Evolutionary conservation across 2,329 filamentous ascomycete species (phyloP), one percentile per base, ranked within the genome.

Genomic region (Cladosporium oxysporum): DNA sequence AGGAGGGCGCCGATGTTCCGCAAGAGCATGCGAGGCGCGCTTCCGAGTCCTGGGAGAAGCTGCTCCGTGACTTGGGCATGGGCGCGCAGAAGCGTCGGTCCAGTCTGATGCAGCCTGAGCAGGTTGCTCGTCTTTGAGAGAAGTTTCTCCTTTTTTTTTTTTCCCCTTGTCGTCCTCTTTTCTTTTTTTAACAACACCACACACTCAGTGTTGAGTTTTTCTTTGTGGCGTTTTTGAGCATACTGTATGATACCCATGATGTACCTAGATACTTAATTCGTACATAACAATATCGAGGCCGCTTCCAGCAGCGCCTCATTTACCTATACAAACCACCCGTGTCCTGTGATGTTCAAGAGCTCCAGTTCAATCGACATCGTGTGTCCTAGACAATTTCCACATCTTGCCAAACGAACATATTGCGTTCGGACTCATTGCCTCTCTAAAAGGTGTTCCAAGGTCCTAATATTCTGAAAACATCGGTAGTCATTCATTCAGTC

Each of bases 1-100:
- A 88, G 66, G 73, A 78, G 11, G 83, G 82, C 11, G 77, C 84
- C 0, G 77, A 75, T 0, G 82, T 85, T 14, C 88, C 88, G 0
- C 83, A 82, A 73, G 81, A 83, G 66, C 81, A 87, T 78, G 86
- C 87, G 1, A 71, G 70, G 52, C 78, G 87, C 37, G 87, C 84
- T 0, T 80, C 79, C 5, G 74, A 74, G 31, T 79, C 83, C 14
- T 89, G 85, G 85, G 73, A 79, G 68, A 85, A 78, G 73, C 76
- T 86, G 62, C 76, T 79, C 4, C 66, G 69, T 23, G 81, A 83
- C 23, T 72, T 74, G 49, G 70, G 62, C 11, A 67, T 73, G 28
- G 53, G 49, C 11, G 58, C 63, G 7, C 44, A 59, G 44, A 59
- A 53, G 41, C 44, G 63, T 47, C 41, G 58, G 31, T 23, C 63